These are phyloP conservation scores for Coemansia sp. DNA, from an alignment of 192 early-diverging fungal genomes.

Conservation along the genomic window DNA sequence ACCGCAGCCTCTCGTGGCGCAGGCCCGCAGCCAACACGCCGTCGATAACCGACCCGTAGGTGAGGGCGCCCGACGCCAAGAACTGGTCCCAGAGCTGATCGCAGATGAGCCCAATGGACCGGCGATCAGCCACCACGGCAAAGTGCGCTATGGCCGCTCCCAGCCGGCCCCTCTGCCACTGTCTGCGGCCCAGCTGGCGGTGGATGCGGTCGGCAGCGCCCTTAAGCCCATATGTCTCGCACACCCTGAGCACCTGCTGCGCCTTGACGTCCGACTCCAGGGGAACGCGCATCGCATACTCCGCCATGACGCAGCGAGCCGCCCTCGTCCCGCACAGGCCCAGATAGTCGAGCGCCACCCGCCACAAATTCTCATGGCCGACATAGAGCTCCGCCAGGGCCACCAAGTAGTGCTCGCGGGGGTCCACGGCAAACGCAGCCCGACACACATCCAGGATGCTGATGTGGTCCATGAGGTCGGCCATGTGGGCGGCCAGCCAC, in stretches of 20 bases:
- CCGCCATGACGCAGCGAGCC: conserved; percentile 14
- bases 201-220: conserved; percentile 41
- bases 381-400: conserved; percentile 31
- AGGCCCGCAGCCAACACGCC: conserved; percentile 20
- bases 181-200: conserved; percentile 49
- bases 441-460: conserved; percentile 54
- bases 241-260: conserved; percentile 57
- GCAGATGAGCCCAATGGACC: conserved; percentile 54
- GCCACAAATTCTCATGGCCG: conserved; percentile 52
- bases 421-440: conserved; percentile 21
- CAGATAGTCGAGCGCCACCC: conserved; percentile 56
- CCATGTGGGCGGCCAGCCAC: conserved; percentile 64
- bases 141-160: conserved; percentile 66
- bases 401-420: conserved; percentile 41
- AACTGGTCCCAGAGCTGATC: conserved; percentile 59
- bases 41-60: conserved; percentile 46
- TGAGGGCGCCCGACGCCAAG: conserved; percentile 46
- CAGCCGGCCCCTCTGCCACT: conserved; percentile 56
- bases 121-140: conserved; percentile 51
- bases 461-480: conserved; percentile 59
- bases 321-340: conserved; percentile 19
- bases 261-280: conserved; percentile 53
- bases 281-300: conserved; percentile 51
- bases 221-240: conserved; percentile 40
- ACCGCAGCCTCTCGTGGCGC: conserved; percentile 52